phyloP scores from a whole-genome alignment of 345 rosid species.

The Gossypium raimondii region DNA sequence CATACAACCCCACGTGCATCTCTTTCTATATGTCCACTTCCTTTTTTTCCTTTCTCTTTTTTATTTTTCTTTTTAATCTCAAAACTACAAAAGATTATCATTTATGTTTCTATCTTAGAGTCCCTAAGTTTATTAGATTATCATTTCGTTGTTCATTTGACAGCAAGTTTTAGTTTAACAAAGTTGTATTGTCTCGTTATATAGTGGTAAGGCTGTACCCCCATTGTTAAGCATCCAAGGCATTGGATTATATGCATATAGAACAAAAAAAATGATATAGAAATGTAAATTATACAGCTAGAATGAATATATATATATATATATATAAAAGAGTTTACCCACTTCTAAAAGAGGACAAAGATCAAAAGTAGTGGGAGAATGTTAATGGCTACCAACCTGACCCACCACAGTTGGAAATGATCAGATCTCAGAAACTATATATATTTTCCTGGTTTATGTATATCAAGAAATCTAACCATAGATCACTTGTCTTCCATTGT shows the following conservation, averaged over 20 bases:
- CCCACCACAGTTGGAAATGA: not conserved
- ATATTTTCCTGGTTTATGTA: not conserved
- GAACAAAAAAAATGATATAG: not conserved
- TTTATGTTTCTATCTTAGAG: not conserved
- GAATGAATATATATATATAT: not conserved
- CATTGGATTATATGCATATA: not conserved
- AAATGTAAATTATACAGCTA: not conserved
- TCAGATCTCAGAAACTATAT: not conserved
- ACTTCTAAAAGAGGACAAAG: not conserved
- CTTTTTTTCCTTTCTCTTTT: not conserved
- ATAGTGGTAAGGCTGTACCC: conserved; percentile 2
- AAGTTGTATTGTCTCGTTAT: conserved; percentile 1
- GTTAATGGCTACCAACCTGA: conserved; percentile 16
- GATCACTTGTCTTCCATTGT: not conserved
- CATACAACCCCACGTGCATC: conserved; percentile 43
- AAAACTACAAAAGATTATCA: not conserved
- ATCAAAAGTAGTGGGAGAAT: conserved; percentile 19
- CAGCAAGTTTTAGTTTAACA: not conserved
- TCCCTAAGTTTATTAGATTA: not conserved
- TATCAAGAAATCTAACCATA: conserved; percentile 8
- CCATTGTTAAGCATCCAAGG: conserved; percentile 12
- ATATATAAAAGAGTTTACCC: not conserved
- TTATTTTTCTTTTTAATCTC: not conserved
- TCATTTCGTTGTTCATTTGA: not conserved
- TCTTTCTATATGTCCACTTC: conserved; percentile 12